These are phyloP conservation scores for Coriolopsis trogii DNA, from an alignment of 1,284 basidiomycete species.

Conservation along the genomic window DNA sequence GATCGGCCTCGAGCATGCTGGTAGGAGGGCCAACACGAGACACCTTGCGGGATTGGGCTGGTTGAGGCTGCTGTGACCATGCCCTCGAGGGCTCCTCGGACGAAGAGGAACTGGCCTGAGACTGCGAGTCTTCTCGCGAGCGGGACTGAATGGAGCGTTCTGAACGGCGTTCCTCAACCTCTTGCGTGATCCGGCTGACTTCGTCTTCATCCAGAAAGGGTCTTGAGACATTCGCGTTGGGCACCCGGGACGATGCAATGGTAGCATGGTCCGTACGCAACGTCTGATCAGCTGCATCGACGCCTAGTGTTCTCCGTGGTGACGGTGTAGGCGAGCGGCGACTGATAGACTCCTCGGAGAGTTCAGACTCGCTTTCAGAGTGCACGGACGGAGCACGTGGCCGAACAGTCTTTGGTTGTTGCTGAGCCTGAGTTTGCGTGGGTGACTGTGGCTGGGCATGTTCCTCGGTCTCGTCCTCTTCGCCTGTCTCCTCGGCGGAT, in stretches of 20 bases:
- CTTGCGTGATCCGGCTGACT: slow-evolving; percentile 54
- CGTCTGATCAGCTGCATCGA: slow-evolving; percentile 34
- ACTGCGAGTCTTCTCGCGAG: slow-evolving; percentile 23
- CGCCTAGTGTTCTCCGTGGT: slow-evolving; percentile 22
- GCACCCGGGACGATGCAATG: slow-evolving; percentile 30
- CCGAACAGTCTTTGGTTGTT: slow-evolving; percentile 1
- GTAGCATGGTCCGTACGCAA: slow-evolving; percentile 52
- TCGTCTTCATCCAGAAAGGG: slow-evolving; percentile 52
- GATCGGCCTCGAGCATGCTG: slow-evolving; percentile 9
- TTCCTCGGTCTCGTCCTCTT: slow-evolving; percentile 14
- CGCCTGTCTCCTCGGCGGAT: slow-evolving; percentile 11
- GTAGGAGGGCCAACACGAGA: slow-evolving; percentile 16
- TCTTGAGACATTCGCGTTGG: slow-evolving; percentile 16
- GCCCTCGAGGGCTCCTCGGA: slow-evolving; percentile 17
- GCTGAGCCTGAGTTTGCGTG: not conserved
- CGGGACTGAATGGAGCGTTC: slow-evolving; percentile 40
- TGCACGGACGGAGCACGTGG: slow-evolving; percentile 4
- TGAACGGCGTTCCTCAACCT: slow-evolving; percentile 60
- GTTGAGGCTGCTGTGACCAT: slow-evolving; percentile 10
- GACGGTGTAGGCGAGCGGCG: slow-evolving; percentile 31
- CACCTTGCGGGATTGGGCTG: slow-evolving; percentile 2
- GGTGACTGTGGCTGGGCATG: slow-evolving; percentile 28
- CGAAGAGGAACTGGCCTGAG: slow-evolving; percentile 23
- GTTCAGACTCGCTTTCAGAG: slow-evolving; percentile 32
- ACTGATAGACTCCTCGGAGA: slow-evolving; percentile 18